Base-by-base conservation (phyloP, 345 rosid species). In the Pistacia vera region DNA sequence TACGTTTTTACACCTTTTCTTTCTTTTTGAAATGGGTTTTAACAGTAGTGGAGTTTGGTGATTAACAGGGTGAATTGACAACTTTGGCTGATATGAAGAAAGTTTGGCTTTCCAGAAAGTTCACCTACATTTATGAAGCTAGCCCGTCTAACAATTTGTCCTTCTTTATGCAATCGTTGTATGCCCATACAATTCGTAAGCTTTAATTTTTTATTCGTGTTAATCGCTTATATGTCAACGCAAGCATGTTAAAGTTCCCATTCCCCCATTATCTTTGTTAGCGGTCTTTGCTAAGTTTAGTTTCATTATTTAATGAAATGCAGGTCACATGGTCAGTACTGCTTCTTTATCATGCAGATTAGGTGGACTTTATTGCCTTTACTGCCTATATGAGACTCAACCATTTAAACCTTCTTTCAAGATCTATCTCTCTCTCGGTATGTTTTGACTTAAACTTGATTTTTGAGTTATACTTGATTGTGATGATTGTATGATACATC, bases 351-450 rank as follows among this genome's bases (percentile, higher is more conserved):
- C 91, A 71, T 71, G 66, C 70, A 88, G 92, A 78, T 83, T 92
- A n/a, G 98, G 97, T 57, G 98, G 93, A 56, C 86, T 95, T 22
- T 92, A 93, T 83, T 95, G 98, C 90, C 96, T 95, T 60, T 93
- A 86, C 84, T 95, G 93, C 83, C 92, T 93, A 52, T 83, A 92
- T 74, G 97, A 89, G 85, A 86, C 87, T 84, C 96, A 95, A 79
- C 97, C 93, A 49, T 95, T 88, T 74, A 89, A 90, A 81, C 96
- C 93, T 79, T 86, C 95, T 79, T 92, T 87, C 83, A 83, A 75
- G 59, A 82, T 93, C 30, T 93, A 90, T 83, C 77, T 91, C 78
- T 93, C 95, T 60, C 84, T 91, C 30, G 87, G 98, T 95, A 86
- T 77, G 88, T 76, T 72, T 63, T 54, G 38, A 2, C 17, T 33